Evolutionary conservation across 441 rosid genomes (phyloP).

Genomic region (Eutrema salsugineum): DNA sequence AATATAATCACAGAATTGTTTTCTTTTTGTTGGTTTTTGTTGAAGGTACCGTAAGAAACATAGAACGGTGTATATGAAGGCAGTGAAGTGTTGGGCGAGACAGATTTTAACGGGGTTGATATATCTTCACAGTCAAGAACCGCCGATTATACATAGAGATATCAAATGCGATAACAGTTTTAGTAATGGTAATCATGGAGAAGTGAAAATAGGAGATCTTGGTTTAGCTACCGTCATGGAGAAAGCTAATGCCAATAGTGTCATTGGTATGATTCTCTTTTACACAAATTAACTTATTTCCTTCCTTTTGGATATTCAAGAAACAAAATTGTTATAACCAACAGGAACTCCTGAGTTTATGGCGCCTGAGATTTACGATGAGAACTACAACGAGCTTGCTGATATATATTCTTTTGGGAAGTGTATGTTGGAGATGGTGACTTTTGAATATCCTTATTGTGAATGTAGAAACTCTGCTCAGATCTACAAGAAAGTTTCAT

Average conservation of each 20-base stretch:
- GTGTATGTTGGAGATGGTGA: constrained; percentile 75
- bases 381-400: constrained; percentile 62
- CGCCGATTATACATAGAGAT: constrained; percentile 71
- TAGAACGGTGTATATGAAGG: constrained; percentile 62
- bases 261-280: constrained; percentile 49
- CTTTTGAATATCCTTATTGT: constrained; percentile 64
- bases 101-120: constrained; percentile 61
- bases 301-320: too few species aligned
- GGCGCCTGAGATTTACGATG: constrained; percentile 81
- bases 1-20: too few species aligned
- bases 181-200: constrained; percentile 71
- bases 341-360: constrained; percentile 74
- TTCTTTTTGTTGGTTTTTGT: neutral
- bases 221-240: constrained; percentile 77
- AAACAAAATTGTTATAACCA: neutral
- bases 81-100: constrained; percentile 71
- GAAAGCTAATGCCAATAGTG: constrained; percentile 69
- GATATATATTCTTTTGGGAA: constrained; percentile 69
- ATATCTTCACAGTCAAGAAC: constrained; percentile 61
- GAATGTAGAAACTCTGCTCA: constrained; percentile 74
- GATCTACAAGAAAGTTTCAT: constrained; percentile 65
- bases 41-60: constrained; percentile 71
- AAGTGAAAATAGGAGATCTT: constrained; percentile 76
- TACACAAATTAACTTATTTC: too few species aligned
- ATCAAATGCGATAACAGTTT: constrained; percentile 75